Conservation (phyloP, 1,284 basidiomycete genomes). For the Gymnopus androsaceus region DNA sequence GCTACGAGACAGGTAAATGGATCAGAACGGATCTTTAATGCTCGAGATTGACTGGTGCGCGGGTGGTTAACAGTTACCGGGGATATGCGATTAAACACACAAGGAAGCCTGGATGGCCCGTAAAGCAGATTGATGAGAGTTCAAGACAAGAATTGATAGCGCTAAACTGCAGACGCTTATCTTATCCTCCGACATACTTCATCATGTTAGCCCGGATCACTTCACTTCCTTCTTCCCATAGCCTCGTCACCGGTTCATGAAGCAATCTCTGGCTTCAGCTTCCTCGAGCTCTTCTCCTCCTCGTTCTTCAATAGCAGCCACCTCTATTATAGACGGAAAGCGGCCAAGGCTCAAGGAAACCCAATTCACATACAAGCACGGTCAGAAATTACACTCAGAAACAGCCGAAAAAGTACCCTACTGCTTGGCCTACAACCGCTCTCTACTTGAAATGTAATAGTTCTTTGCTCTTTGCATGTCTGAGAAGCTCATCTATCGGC, state of each 20-base stretch:
- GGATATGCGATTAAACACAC: no score
- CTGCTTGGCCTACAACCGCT: constrained; percentile 66
- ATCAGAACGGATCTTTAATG: no score
- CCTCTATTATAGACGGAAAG: constrained; percentile 32
- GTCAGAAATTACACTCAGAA: constrained; percentile 63
- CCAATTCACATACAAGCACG: constrained; percentile 58
- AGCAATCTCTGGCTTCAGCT: constrained; percentile 4
- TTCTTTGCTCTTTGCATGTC: constrained; percentile 3
- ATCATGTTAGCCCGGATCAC: no score
- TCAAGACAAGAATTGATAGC: no score
- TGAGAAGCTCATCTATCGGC: constrained; percentile 13
- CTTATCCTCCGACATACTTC: no score
- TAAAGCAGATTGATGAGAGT: no score
- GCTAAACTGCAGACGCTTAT: no score
- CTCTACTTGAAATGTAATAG: constrained; percentile 66
- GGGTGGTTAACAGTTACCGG: no score
- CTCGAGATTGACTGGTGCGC: no score
- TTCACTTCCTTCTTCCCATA: no score
- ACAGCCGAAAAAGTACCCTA: constrained; percentile 76
- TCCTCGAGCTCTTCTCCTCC: constrained; percentile 19
- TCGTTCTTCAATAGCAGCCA: constrained; percentile 22
- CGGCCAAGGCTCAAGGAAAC: constrained; percentile 51
- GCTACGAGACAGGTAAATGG: no score
- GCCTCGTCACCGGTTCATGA: constrained; percentile 11
- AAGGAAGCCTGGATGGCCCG: no score